Evolutionary conservation across 352 stramenopile species (phyloP).

Genomic region (Discostella stelligera): DNA sequence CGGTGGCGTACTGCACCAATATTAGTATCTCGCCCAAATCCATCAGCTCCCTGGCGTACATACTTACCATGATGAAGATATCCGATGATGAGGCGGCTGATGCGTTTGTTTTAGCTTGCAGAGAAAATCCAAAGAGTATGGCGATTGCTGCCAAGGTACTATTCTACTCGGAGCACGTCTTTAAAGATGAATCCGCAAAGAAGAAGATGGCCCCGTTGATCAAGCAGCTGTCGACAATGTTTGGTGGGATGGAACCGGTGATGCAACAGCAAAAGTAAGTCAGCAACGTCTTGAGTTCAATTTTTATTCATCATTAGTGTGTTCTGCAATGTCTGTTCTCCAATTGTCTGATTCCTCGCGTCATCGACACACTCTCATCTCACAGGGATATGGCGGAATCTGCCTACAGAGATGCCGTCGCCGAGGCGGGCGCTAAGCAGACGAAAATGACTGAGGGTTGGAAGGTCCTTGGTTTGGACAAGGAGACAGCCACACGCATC

Average conservation of each 20-base stretch:
- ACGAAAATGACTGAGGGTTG: conserved; percentile 67
- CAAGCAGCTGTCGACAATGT: conserved; percentile 21
- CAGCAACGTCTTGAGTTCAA: neutral
- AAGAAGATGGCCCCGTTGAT: conserved; percentile 38
- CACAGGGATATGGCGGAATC: conserved; percentile 68
- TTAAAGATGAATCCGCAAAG: conserved; percentile 41
- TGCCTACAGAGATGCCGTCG: conserved; percentile 68
- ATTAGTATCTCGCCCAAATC: conserved; percentile 63
- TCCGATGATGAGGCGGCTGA: conserved; percentile 66
- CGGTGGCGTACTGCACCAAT: conserved; percentile 70
- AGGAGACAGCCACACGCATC: conserved; percentile 65
- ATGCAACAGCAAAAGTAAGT: conserved; percentile 39
- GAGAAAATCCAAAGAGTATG: conserved; percentile 60
- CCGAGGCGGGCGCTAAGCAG: conserved; percentile 58
- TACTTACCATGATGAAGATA: conserved; percentile 72
- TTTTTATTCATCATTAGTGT: neutral
- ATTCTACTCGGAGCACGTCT: conserved; percentile 44
- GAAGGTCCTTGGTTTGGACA: conserved; percentile 73
- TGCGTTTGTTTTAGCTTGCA: conserved; percentile 56
- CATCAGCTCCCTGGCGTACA: conserved; percentile 71
- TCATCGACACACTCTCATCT: neutral
- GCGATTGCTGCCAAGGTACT: conserved; percentile 40
- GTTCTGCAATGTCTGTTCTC: neutral
- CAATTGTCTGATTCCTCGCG: neutral
- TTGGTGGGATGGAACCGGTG: conserved; percentile 23